These are phyloP conservation scores for Cystobasidiaceae sp. DNA, from an alignment of 1,284 basidiomycete species.

Conservation along the genomic window DNA sequence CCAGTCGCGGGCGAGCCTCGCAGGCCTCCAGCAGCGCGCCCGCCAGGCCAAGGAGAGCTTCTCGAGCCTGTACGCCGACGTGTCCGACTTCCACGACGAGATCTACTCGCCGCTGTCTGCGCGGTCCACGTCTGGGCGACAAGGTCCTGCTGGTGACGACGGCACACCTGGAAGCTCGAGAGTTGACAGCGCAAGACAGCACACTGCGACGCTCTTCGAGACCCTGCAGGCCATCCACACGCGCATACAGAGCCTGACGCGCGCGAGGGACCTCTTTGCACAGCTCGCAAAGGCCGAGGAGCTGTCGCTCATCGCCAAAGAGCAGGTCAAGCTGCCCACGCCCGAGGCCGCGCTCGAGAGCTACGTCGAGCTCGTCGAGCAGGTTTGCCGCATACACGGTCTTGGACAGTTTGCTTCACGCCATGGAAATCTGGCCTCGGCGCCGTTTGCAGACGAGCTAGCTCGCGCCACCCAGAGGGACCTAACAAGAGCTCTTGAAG, in stretches of 20 bases:
- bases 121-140: too few species aligned
- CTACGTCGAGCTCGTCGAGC: slow-evolving; percentile 37
- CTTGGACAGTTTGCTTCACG: not conserved
- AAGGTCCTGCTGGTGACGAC: too few species aligned
- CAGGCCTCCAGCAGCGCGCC: slow-evolving; percentile 6
- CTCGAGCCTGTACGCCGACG: slow-evolving; percentile 16
- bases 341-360: slow-evolving; percentile 31
- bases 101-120: slow-evolving; percentile 11
- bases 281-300: slow-evolving; percentile 64
- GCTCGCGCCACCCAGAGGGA: not conserved
- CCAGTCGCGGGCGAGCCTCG: not conserved
- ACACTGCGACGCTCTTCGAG: slow-evolving; percentile 63
- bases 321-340: slow-evolving; percentile 20
- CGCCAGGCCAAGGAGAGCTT: not conserved
- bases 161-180: too few species aligned
- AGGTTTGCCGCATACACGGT: slow-evolving; percentile 29
- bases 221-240: slow-evolving; percentile 68
- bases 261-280: slow-evolving; percentile 67
- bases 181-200: not conserved
- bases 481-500: slow-evolving; percentile 4
- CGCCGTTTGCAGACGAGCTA: slow-evolving; percentile 13
- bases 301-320: slow-evolving; percentile 57
- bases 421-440: not conserved
- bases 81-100: slow-evolving; percentile 29
- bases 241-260: slow-evolving; percentile 65